A percentile compares a stretch with the other conserved stretches of the same genome.
These are phyloP conservation scores for Poteriospumella lacustris DNA, from an alignment of 108 stramenopile genomes.

Conservation along the genomic window DNA sequence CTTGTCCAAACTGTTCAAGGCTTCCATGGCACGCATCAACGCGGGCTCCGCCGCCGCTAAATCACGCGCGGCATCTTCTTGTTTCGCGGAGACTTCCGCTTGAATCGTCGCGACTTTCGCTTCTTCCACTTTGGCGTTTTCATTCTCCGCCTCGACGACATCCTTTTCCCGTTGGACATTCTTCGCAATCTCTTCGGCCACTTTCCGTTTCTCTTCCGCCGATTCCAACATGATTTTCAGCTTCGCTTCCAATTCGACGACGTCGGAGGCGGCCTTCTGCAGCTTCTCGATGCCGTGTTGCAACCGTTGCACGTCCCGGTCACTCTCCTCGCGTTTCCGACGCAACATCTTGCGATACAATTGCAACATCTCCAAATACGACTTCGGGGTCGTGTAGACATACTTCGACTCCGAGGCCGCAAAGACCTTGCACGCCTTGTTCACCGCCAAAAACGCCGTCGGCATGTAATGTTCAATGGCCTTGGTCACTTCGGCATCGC, in stretches of 20 bases:
- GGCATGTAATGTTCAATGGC: slow-evolving; percentile 27
- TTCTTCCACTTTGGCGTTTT: slow-evolving; percentile 42
- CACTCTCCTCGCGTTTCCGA: slow-evolving; percentile 40
- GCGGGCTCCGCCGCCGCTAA: slow-evolving; percentile 67
- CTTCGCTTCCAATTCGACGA: slow-evolving; percentile 39
- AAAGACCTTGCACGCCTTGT: slow-evolving; percentile 23
- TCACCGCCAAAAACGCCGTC: slow-evolving; percentile 14
- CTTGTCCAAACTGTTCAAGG: slow-evolving; percentile 60
- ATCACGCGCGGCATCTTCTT: slow-evolving; percentile 54
- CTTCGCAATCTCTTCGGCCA: slow-evolving; percentile 52
- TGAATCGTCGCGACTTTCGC: slow-evolving; percentile 49
- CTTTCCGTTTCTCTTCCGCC: slow-evolving; percentile 53
- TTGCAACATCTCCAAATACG: slow-evolving; percentile 53
- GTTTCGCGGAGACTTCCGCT: slow-evolving; percentile 42
- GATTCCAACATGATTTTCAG: slow-evolving; percentile 54
- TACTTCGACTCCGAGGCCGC: slow-evolving; percentile 22
- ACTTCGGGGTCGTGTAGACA: slow-evolving; percentile 61
- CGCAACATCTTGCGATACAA: slow-evolving; percentile 48
- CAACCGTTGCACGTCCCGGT: slow-evolving; percentile 38
- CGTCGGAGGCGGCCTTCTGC: slow-evolving; percentile 38
- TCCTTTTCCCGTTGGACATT: slow-evolving; percentile 40
- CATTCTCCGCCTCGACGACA: slow-evolving; percentile 50
- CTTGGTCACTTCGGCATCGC: slow-evolving; percentile 10
- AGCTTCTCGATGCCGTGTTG: slow-evolving; percentile 45
- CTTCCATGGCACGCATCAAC: slow-evolving; percentile 61